phyloP scores from a whole-genome alignment of 257 asterid genomes.

The Perilla frutescens region DNA sequence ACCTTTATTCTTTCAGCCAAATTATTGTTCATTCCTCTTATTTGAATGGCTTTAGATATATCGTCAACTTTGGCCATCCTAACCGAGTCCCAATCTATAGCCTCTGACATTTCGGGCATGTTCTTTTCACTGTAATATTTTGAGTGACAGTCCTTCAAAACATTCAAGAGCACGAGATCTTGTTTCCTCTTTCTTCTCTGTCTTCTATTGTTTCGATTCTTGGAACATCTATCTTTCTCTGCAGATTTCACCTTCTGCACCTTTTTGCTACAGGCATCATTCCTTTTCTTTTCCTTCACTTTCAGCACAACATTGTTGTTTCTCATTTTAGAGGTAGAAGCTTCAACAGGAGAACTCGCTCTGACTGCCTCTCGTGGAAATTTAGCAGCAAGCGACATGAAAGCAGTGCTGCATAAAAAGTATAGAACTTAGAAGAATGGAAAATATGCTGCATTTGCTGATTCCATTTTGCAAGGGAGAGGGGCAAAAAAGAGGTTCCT shows the following conservation, averaged over 20 bases:
- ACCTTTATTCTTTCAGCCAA: conserved; percentile 42
- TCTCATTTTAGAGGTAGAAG: background rate
- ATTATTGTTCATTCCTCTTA: conserved; percentile 31
- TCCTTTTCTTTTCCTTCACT: background rate
- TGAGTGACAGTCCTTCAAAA: conserved; percentile 6
- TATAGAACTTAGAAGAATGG: background rate
- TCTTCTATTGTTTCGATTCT: background rate
- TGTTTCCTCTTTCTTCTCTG: background rate
- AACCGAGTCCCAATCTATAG: conserved; percentile 36
- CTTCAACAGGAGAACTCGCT: background rate
- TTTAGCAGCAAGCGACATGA: conserved; percentile 42
- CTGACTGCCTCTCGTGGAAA: conserved; percentile 16
- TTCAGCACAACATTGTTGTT: background rate
- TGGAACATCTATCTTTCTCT: background rate
- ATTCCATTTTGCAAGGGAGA: background rate
- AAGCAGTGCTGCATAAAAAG: conserved; percentile 32
- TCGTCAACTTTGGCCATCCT: conserved; percentile 24
- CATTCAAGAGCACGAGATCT: background rate
- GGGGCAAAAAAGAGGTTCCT: no score
- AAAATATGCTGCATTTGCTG: background rate
- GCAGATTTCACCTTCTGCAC: background rate
- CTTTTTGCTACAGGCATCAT: background rate
- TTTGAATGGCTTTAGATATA: conserved; percentile 25
- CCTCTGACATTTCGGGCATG: background rate
- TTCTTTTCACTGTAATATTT: background rate